phyloP scores from a whole-genome alignment of 1,284 basidiomycete genomes.

The Tilletia horrida region DNA sequence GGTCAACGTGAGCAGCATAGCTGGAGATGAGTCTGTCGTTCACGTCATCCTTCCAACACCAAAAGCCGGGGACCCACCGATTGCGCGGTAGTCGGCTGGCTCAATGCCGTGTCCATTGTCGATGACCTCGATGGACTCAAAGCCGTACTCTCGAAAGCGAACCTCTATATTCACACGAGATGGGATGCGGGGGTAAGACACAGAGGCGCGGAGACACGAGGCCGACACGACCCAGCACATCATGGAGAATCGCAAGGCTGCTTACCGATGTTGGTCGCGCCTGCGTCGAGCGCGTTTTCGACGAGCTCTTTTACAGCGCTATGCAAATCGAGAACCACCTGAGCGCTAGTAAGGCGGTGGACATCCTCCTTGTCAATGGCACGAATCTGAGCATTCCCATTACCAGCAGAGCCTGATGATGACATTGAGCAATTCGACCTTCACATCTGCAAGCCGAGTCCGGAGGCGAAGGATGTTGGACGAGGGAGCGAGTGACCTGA shows the following conservation, averaged over 20 bases:
- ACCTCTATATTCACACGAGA: conserved; percentile 65
- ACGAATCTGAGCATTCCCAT: conserved; percentile 5
- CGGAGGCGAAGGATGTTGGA: too few species aligned
- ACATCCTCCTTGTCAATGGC: conserved; percentile 29
- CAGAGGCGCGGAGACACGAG: background rate
- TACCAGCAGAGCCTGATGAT: background rate
- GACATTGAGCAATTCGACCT: background rate
- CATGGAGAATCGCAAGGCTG: conserved; percentile 11
- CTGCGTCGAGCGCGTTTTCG: conserved; percentile 92
- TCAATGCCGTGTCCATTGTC: conserved; percentile 89
- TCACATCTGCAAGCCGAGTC: background rate
- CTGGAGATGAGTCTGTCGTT: background rate
- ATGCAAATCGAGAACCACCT: conserved; percentile 90
- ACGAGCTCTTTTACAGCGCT: conserved; percentile 90
- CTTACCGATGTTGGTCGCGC: conserved; percentile 78
- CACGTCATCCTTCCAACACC: conserved; percentile 14
- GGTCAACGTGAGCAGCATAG: background rate
- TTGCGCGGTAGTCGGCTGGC: conserved; percentile 69
- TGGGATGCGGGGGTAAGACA: background rate
- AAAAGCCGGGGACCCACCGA: too few species aligned
- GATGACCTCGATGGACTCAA: conserved; percentile 79
- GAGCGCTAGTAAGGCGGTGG: conserved; percentile 72
- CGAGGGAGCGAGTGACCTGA: too few species aligned
- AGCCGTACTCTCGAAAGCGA: conserved; percentile 81
- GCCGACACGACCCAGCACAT: too few species aligned